A percentile compares a stretch with the other conserved stretches of the same genome.
Evolutionary conservation across 306 rosid genomes (phyloP).

Genomic region (Quercus parvula): DNA sequence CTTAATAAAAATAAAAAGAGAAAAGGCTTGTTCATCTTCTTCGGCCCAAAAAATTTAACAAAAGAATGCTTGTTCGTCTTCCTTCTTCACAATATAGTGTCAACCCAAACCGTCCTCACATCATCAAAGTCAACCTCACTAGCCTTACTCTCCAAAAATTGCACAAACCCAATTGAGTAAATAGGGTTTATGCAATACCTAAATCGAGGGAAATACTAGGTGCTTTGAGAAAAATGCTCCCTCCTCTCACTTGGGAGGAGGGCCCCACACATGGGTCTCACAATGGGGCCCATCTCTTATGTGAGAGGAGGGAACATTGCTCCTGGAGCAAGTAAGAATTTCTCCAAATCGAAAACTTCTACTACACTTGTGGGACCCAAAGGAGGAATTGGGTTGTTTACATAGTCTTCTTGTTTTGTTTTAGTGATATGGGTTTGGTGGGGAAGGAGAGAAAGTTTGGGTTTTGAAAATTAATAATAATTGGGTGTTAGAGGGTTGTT

Average conservation of each 20-base stretch:
- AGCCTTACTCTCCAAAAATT: conserved; percentile 4
- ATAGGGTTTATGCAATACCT: conserved; percentile 31
- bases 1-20: too few species aligned
- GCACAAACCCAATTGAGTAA: conserved; percentile 10
- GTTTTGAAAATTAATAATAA: conserved; percentile 1
- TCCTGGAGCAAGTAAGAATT: too few species aligned
- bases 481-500: conserved; percentile 4
- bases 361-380: neutral
- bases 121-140: conserved; percentile 18
- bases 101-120: conserved; percentile 35
- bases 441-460: conserved; percentile 1
- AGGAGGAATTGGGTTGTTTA: neutral
- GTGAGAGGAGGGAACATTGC: too few species aligned
- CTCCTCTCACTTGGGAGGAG: too few species aligned
- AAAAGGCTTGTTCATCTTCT: too few species aligned
- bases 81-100: conserved; percentile 40
- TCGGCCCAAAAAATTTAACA: too few species aligned
- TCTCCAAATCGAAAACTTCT: neutral
- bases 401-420: neutral
- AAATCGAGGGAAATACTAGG: conserved; percentile 26
- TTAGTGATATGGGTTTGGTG: neutral
- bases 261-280: too few species aligned
- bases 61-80: conserved; percentile 40
- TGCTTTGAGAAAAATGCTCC: too few species aligned
- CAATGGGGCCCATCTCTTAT: too few species aligned